phyloP scores from a whole-genome alignment of 2,329 filamentous ascomycete genomes.

The Fusarium sarcochroum region DNA sequence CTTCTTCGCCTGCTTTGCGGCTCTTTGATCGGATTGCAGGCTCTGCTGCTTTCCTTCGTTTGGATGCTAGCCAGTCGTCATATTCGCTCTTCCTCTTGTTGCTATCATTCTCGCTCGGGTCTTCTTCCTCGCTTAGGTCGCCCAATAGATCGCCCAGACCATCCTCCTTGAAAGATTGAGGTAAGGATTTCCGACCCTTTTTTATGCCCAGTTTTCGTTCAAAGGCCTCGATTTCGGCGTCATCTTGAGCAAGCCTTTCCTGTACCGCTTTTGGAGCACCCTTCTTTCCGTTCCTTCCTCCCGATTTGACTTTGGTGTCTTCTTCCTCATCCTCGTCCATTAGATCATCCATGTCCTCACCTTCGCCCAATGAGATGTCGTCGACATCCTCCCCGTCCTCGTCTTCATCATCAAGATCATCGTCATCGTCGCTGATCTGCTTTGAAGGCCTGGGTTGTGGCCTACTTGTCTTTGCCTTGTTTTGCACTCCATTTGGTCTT shows the following conservation, averaged over 20 bases:
- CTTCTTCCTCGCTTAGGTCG: constrained; percentile 63
- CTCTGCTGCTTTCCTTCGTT: constrained; percentile 63
- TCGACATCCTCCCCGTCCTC: constrained; percentile 14
- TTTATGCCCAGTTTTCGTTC: constrained; percentile 90
- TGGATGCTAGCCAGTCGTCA: constrained; percentile 72
- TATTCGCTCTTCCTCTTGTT: constrained; percentile 72
- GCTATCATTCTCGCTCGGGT: constrained; percentile 65
- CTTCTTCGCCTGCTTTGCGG: constrained; percentile 43
- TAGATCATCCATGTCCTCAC: constrained; percentile 47
- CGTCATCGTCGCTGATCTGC: constrained; percentile 35
- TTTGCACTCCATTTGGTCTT: constrained; percentile 11
- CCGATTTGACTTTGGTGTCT: constrained; percentile 43
- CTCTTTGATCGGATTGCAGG: constrained; percentile 13
- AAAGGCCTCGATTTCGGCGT: constrained; percentile 87
- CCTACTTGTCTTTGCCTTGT: constrained; percentile 7
- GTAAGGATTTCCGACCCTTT: constrained; percentile 80
- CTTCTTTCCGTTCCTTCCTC: constrained; percentile 46
- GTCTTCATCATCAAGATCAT: constrained; percentile 22
- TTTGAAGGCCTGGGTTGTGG: constrained; percentile 12
- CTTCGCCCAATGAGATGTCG: constrained; percentile 35
- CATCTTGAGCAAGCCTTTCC: constrained; percentile 81
- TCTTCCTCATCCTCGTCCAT: constrained; percentile 45
- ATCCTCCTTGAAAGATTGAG: constrained; percentile 83
- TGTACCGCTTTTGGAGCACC: constrained; percentile 40
- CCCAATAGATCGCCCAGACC: constrained; percentile 85